Percentiles rank a stretch among this genome's conserved stretches.
phyloP scores from a whole-genome alignment of 768 basidiomycete species.

The Boletus patriciae region DNA sequence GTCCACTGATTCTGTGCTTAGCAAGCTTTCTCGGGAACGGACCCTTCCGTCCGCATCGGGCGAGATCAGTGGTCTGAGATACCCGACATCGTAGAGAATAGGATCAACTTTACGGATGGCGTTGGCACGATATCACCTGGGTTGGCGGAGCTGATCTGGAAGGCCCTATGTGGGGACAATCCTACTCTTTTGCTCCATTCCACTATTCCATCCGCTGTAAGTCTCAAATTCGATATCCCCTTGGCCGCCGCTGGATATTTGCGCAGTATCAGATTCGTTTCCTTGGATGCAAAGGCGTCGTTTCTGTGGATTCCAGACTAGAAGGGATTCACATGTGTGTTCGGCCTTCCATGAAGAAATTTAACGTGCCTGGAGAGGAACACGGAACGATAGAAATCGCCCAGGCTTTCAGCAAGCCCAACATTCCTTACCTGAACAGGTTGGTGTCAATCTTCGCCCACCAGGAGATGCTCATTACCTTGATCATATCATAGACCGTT shows the following conservation, averaged over 20 bases:
- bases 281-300: constrained; percentile 81
- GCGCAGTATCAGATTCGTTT: constrained; percentile 79
- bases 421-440: constrained; percentile 71
- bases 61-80: constrained; percentile 63
- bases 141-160: constrained; percentile 62
- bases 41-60: constrained; percentile 61
- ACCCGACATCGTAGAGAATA: constrained; percentile 49
- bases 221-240: constrained; percentile 21
- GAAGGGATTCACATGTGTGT: constrained; percentile 66
- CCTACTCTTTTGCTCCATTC: constrained; percentile 34
- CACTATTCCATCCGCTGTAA: constrained; percentile 60
- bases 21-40: constrained; percentile 83
- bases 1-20: constrained; percentile 13
- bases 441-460: constrained; percentile 39
- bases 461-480: neutral
- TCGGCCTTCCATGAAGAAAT: constrained; percentile 75
- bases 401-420: constrained; percentile 57
- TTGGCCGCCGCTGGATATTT: neutral
- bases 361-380: constrained; percentile 48
- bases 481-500: constrained; percentile 48
- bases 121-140: constrained; percentile 72
- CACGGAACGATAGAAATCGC: constrained; percentile 74
- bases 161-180: constrained; percentile 46
- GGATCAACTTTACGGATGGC: constrained; percentile 68
- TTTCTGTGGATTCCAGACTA: constrained; percentile 58